Base-by-base conservation (phyloP, 768 basidiomycete genomes). In the Xerocomellus amylosporus region DNA sequence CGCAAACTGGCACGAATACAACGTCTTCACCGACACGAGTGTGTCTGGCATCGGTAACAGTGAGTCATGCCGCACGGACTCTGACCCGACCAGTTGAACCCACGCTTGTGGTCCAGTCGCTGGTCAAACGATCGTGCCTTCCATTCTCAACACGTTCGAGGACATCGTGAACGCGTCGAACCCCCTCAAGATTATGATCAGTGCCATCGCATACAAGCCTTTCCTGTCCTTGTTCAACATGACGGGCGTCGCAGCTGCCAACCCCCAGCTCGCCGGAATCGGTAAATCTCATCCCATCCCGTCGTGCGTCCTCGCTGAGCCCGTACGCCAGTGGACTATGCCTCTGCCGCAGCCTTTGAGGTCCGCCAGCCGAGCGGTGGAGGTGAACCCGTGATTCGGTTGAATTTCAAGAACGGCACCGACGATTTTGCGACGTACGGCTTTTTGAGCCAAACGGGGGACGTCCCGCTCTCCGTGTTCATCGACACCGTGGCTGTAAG, bases 211-310 rank as follows among this genome's bases (percentile, higher is more conserved):
- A 0, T 91, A 90, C 75, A 90, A 90, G 68, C 88, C 88, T 0
- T 87, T 90, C 73, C 54, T 89, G 31, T 85, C 85, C 9, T 68
- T 91, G 42, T 90, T 91, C 75, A 87, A 88, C 69, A 84, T 91
- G 82, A 88, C 86, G 0, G 77, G 81, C 2, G 77, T 79, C 24
- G 78, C 79, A 10, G 65, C 75, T 17, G 70, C 74, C 42, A 75
- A 80, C 51, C 79, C 81, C 0, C 62, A 80, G 56, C 75, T 88
- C 4, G 79, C 82, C 34, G 79, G 79, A 13, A 79, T 88, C 57
- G 84, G 86, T 85, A 48, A 49, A 58, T 53, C 30, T 12, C 17
- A 8, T 38, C 2, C 14, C 20, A 5, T 30, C 19, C 28, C 22
- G 37, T 20, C 26, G 5, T 36, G 13, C 44, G 5, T 30, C 10